Evolutionary conservation across 768 basidiomycete genomes (phyloP).

Genomic region (Amanita pallidorosea): DNA sequence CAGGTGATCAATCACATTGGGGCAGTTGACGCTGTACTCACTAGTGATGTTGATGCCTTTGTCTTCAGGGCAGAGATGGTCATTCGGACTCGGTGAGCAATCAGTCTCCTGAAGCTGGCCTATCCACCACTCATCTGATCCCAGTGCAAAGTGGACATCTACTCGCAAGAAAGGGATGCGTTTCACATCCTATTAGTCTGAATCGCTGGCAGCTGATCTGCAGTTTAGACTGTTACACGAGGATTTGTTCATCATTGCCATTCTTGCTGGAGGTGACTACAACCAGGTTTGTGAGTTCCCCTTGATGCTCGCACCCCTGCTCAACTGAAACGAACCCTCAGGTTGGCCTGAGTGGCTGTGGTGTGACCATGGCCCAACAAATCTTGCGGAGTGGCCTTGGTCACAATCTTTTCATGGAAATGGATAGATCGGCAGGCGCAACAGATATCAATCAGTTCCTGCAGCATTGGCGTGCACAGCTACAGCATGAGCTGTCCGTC

Average conservation of each 20-base stretch:
- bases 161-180: too few species aligned
- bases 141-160: not conserved
- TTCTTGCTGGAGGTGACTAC: not conserved
- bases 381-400: not conserved
- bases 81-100: not conserved
- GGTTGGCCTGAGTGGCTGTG: not conserved
- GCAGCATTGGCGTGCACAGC: not conserved
- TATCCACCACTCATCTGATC: not conserved
- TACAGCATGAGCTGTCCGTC: not conserved
- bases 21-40: not conserved
- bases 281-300: not conserved
- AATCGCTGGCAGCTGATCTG: not conserved
- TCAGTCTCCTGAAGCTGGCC: not conserved
- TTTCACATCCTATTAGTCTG: too few species aligned
- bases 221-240: not conserved
- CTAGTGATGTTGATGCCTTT: not conserved
- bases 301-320: not conserved
- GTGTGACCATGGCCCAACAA: not conserved
- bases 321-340: not conserved
- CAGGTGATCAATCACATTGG: constrained; percentile 7
- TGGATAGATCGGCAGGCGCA: not conserved
- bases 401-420: not conserved
- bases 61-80: not conserved
- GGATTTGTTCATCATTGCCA: not conserved
- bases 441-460: not conserved